Base-by-base conservation (phyloP, 2,329 filamentous ascomycete genomes). In the Pezicula rhizophila region DNA sequence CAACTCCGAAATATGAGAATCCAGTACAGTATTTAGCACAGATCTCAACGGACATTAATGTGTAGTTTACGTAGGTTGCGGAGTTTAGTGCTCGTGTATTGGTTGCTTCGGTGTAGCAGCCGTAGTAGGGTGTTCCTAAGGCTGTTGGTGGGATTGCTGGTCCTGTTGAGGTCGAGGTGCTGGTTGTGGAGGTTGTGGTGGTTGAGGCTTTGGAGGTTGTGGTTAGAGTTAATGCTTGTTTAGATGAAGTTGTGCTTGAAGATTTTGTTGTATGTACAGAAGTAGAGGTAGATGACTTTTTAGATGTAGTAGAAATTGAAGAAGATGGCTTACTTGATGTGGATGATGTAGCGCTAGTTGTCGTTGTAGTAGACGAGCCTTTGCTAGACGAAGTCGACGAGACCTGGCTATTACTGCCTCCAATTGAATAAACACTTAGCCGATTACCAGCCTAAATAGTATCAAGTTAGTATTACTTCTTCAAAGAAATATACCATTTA, bases 1-100 rank as follows among this genome's bases (percentile, higher is more conserved):
- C 71, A 26, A 73, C 56, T 34, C 73, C 73, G 44, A 62, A 58
- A 68, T 72, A 57, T 11, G 51, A 50, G 50, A 68, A 73, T 8
- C 18, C 40, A 8, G 49, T 34, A 20, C 49, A 51, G 37, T 25
- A 38, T 15, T 25, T 25, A 10, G 28, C 34, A 26, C 49, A 51
- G 8, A 31, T 31, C 23, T 48, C 49, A 7, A 45, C 23, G 1
- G 49, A 48, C 50, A 52, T 52, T 15, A 15, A n/a, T 7, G 47
- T 37, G 33, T 51, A 42, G 41, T 48, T 42, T 18, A 31, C 28
- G n/a, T 33, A 44, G 11, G 18, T 15, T 8, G 42, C 35, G 5
- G 12, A 23, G 23, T 26, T 35, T n/a, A 52, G 35, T 14, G 49
- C 47, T 8, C 49, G 17, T 6, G 33, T 33, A 15, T 25, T 35